Evolutionary conservation across 352 stramenopile species (phyloP), one percentile per base, ranked within the genome.

Genomic region (Phytophthora foliorum): DNA sequence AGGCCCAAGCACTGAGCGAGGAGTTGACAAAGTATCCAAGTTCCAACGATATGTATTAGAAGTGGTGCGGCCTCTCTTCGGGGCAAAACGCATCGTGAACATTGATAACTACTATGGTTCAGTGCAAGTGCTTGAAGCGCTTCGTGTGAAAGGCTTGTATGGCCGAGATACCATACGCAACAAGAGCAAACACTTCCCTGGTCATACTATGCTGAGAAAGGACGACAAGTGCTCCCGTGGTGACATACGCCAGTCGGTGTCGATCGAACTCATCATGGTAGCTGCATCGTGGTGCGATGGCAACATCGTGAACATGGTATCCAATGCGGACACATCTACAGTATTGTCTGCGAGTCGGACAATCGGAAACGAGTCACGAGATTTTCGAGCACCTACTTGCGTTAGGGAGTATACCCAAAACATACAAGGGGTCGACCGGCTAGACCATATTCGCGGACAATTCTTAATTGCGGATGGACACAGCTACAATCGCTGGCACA

Each of bases 391-490:
- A 6, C 38, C n/a, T 4, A 50, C 32, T 0, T 51, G 38, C 11
- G 25, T 60, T n/a, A 21, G 17, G 4, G 8, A 60, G 14, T 60
- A 60, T 24, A 60, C 41, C 24, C 21, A 38, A n/a, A 39, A 4
- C 17, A 49, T 59, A 22, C 34, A 59, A 42, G 52, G 52, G 9
- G 49, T 56, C 0, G 49, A 56, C 9, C 5, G 29, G 2, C 8
- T 56, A 7, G 34, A 49, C 24, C 52, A 50, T 6, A 49, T 58
- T 3, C 19, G 14, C 8, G 24, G 36, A 25, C 8, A 21, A 16
- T 59, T 59, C 4, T 59, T 22, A 3, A 59, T 59, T 50, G 52
- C 22, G 9, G 52, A 41, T 19, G 52, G 22, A 4, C 52, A 59
- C 8, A 27, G 19, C 7, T 58, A 36, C 32, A 48, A 39, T 17